Conservation (phyloP, 2,329 filamentous ascomycete genomes). For the Colletotrichum sojae region DNA sequence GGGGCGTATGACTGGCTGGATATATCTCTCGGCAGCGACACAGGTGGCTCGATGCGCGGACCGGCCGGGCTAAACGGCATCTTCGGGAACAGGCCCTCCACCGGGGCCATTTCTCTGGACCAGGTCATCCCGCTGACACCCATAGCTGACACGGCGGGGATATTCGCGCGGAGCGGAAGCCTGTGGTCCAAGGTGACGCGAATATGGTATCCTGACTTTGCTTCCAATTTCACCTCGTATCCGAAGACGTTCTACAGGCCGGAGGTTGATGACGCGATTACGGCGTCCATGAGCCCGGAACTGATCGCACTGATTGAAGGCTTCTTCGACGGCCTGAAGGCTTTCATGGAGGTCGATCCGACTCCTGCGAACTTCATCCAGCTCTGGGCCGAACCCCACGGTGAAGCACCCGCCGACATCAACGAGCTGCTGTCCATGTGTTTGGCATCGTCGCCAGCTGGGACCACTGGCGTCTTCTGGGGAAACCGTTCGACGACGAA, state of each 20-base stretch:
- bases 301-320: background rate
- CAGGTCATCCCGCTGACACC: conserved; percentile 57
- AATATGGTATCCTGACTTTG: conserved; percentile 28
- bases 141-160: conserved; percentile 22
- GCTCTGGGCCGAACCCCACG: conserved; percentile 44
- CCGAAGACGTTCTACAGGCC: conserved; percentile 44
- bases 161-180: conserved; percentile 26
- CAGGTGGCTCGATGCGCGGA: conserved; percentile 39
- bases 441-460: conserved; percentile 53
- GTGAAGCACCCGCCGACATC: conserved; percentile 38
- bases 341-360: conserved; percentile 40
- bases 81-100: conserved; percentile 60
- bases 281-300: background rate
- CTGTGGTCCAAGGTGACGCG: conserved; percentile 21
- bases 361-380: conserved; percentile 41
- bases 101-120: conserved; percentile 55
- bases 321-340: conserved; percentile 47
- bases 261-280: background rate
- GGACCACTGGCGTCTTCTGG: conserved; percentile 51
- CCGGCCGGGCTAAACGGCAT: conserved; percentile 58
- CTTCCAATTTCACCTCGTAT: conserved; percentile 49
- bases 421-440: conserved; percentile 46
- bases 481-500: conserved; percentile 53
- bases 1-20: conserved; percentile 46
- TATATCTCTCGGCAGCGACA: conserved; percentile 43